Evolutionary conservation across 345 rosid species (phyloP).

Genomic region (Eucalyptus curtisii): DNA sequence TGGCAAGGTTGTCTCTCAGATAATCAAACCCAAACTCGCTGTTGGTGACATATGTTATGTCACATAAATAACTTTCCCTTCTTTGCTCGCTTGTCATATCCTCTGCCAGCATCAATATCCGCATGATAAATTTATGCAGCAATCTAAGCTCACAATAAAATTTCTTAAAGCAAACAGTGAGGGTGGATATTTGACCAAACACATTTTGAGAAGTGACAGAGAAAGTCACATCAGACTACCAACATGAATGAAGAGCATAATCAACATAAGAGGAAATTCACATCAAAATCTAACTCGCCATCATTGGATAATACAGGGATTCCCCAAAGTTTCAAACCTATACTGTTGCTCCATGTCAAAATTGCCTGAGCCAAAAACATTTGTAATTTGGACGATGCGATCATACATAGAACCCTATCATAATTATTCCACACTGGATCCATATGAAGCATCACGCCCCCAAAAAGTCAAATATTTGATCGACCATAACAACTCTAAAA

Average conservation of each 20-base stretch:
- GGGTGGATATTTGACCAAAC: not conserved
- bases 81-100: constrained; percentile 90
- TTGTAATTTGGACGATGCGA: not conserved
- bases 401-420: not conserved
- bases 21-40: constrained; percentile 97
- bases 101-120: constrained; percentile 35
- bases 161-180: not conserved
- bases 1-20: constrained; percentile 98
- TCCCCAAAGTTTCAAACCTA: not conserved
- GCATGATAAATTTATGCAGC: not conserved
- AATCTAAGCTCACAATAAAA: not conserved
- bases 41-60: constrained; percentile 90
- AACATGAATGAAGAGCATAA: not conserved
- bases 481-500: not conserved
- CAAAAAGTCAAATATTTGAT: not conserved
- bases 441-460: not conserved
- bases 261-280: not conserved
- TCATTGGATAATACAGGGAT: not conserved
- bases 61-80: constrained; percentile 84
- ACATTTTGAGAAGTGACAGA: not conserved
- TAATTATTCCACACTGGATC: not conserved
- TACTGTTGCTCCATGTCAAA: not conserved
- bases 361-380: not conserved
- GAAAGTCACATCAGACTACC: not conserved
- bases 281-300: not conserved